Base-by-base conservation (phyloP, 2,329 filamentous ascomycete genomes). In the Acephala macrosclerotiorum region DNA sequence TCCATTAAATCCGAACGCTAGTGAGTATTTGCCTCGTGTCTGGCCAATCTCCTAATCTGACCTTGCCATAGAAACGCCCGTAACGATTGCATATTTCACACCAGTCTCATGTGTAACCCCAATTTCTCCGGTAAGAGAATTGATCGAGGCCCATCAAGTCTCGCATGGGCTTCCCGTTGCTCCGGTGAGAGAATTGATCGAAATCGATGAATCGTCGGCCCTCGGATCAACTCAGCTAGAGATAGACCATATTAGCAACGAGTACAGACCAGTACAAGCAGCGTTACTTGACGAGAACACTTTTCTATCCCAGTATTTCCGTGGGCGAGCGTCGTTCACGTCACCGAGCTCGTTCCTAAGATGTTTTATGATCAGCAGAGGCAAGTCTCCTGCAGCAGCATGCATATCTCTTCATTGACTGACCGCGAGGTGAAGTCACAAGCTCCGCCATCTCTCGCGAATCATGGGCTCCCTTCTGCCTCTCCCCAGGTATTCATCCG, bases 31-130 rank as follows among this genome's bases (percentile, higher is more conserved):
- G 9, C 14, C 20, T 49, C 29, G 9, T 33, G 29, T 9, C 29
- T 33, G 29, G 29, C n/a, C n/a, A 22, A 49, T 25, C 45, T 20
- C 16, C 2, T 11, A 49, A 18, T 25, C 20, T 22, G 18, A 49
- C 7, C 11, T 25, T 22, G n/a, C 5, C n/a, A 25, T 1, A 49
- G 45, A 49, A 49, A 49, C 45, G n/a, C 45, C 45, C 14, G 45
- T n/a, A 49, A 49, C 45, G 9, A 49, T 49, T 49, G 45, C 45
- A 18, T 49, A 49, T 11, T 49, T 49, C 45, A 49, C 45, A 22
- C 45, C 45, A 8, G 29, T 33, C 29, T 33, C 29, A 33, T 33
- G 29, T 2, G 11, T 49, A 11, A 12, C 8, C n/a, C 16, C 16
- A 5, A n/a, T 18, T n/a, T 42, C 40, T 42, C 40, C 29, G 9